These are phyloP conservation scores for Saturnispora saitoi DNA, from an alignment of 805 yeast species.

Conservation along the genomic window DNA sequence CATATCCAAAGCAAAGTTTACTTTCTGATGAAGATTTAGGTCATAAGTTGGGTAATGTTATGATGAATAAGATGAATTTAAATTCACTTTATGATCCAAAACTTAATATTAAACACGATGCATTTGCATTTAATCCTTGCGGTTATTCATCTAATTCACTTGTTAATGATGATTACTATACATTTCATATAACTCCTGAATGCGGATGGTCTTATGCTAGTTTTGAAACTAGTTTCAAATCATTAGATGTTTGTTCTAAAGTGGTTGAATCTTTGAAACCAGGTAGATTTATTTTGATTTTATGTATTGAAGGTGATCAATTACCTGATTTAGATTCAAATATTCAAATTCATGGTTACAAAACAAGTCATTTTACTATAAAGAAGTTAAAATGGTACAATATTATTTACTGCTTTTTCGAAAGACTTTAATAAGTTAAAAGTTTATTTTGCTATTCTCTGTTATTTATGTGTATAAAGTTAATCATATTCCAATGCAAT, in stretches of 20 bases:
- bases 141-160: slow-evolving; percentile 90
- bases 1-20: slow-evolving; percentile 28
- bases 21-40: slow-evolving; percentile 59
- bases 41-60: slow-evolving; percentile 66
- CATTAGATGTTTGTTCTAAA: slow-evolving; percentile 29
- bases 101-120: slow-evolving; percentile 47
- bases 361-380: background rate
- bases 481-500: too few species aligned
- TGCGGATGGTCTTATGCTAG: slow-evolving; percentile 92
- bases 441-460: too few species aligned
- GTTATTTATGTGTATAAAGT: background rate
- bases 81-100: slow-evolving; percentile 36
- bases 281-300: slow-evolving; percentile 40
- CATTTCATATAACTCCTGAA: slow-evolving; percentile 93
- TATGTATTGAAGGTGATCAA: slow-evolving; percentile 21
- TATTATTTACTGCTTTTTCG: slow-evolving; percentile 13
- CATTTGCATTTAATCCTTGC: slow-evolving; percentile 88
- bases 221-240: slow-evolving; percentile 65
- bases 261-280: slow-evolving; percentile 67
- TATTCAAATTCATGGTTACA: background rate
- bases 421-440: slow-evolving; percentile 6
- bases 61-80: slow-evolving; percentile 55
- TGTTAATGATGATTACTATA: slow-evolving; percentile 51
- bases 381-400: slow-evolving; percentile 2
- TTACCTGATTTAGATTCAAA: background rate